Percentiles rank a stretch among this genome's conserved stretches.
These are phyloP conservation scores for Colletotrichum sublineola DNA, from an alignment of 2,329 filamentous ascomycete species.

Conservation along the genomic window DNA sequence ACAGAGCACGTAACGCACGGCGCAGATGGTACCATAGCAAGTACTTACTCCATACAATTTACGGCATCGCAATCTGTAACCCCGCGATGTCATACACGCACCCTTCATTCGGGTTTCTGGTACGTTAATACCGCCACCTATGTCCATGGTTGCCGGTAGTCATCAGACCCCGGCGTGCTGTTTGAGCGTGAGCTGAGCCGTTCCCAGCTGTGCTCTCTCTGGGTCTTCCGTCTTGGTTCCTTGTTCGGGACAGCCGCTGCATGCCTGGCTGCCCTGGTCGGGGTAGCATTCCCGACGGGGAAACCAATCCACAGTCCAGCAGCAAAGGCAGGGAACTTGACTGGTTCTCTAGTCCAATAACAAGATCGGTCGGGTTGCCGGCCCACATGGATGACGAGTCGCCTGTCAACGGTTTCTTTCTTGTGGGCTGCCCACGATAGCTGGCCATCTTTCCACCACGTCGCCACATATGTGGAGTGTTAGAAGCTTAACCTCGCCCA, in stretches of 20 bases:
- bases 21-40: not conserved
- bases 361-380: not conserved
- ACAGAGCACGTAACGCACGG: not conserved
- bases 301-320: conserved; percentile 16
- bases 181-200: conserved; percentile 30
- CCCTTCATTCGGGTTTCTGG: conserved; percentile 37
- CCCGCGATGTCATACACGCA: conserved; percentile 20
- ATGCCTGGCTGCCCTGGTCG: conserved; percentile 10
- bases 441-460: conserved; percentile 24
- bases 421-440: not conserved
- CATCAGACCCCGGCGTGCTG: conserved; percentile 19
- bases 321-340: conserved; percentile 8
- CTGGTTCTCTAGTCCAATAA: conserved; percentile 17
- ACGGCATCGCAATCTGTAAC: conserved; percentile 17
- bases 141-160: conserved; percentile 29
- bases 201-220: conserved; percentile 10
- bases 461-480: conserved; percentile 23
- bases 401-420: not conserved
- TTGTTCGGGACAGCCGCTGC: conserved; percentile 1
- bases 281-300: conserved; percentile 22
- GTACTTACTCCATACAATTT: not conserved
- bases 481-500: conserved; percentile 38
- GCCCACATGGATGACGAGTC: conserved; percentile 35
- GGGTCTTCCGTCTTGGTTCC: conserved; percentile 1
- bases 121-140: conserved; percentile 37